Evolutionary conservation across 2,329 filamentous ascomycete species (phyloP).

Genomic region (Epichloe typhina): DNA sequence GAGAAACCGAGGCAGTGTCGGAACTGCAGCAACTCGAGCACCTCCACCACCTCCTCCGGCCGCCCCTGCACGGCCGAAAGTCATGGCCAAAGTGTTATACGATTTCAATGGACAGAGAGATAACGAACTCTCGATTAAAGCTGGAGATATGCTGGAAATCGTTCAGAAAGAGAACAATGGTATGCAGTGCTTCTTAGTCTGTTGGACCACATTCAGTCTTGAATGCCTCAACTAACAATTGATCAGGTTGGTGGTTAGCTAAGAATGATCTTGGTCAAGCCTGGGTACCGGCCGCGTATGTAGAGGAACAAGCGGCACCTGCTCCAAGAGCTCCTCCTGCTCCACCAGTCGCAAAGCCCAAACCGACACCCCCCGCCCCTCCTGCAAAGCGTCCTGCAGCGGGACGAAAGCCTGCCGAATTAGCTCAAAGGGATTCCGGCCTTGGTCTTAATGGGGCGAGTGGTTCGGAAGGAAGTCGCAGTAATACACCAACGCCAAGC

Average conservation of each 20-base stretch:
- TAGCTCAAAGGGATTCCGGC: constrained; percentile 58
- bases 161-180: constrained; percentile 93
- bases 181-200: constrained; percentile 30
- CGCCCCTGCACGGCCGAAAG: constrained; percentile 46
- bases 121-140: constrained; percentile 71
- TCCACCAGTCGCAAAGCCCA: constrained; percentile 41
- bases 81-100: constrained; percentile 81
- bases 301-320: constrained; percentile 66
- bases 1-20: constrained; percentile 40
- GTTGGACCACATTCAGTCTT: background rate
- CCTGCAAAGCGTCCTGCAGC: constrained; percentile 68
- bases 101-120: constrained; percentile 76
- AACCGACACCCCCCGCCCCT: constrained; percentile 62
- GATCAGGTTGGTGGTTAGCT: constrained; percentile 89
- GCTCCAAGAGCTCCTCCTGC: constrained; percentile 53
- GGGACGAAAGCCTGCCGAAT: constrained; percentile 56
- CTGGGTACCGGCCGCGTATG: constrained; percentile 89
- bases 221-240: constrained; percentile 11
- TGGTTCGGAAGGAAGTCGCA: constrained; percentile 49
- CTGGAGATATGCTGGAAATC: constrained; percentile 74
- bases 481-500: constrained; percentile 58
- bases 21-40: constrained; percentile 35
- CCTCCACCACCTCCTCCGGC: constrained; percentile 57
- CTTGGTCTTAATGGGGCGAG: constrained; percentile 47
- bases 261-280: constrained; percentile 63